Evolutionary conservation across 176 grass and related monocot genomes (phyloP), one percentile per base, ranked within the genome.

Genomic region (Avena sativa): DNA sequence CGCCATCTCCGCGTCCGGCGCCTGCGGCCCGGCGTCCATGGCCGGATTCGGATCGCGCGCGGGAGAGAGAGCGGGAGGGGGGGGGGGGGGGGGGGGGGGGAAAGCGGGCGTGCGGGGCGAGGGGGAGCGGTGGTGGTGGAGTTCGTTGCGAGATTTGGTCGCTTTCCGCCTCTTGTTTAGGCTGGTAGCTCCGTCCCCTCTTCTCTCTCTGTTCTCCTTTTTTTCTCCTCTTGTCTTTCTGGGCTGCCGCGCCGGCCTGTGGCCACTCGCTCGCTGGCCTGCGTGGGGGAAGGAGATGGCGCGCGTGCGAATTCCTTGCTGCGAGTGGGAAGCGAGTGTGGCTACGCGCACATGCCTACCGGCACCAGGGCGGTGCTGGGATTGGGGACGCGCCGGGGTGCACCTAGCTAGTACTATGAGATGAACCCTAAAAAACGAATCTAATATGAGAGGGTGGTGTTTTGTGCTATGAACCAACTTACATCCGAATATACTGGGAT

Each of bases 1-100:
- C 50, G 79, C 49, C 94, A 97, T 97, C 90, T 97, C 94, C 70
- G 92, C 55, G 81, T 97, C 94, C 65, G 94, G 82, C 72, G 83
- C 86, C 84, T 63, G 90, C 74, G 74, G 56, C 90, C 89, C 92
- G 73, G 72, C 86, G 64, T 94, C 92, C 92, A 92, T 97, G 11
- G 70, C 68, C 72, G 76, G 69, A 63, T 90, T 81, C 67, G 86
- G 86, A 88, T 80, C 86, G 60, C 71, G 44, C 20, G 70, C 20
- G 70, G 23, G 23, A 1, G 70, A 6, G 34, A 2, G 62, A 1
- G 28, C 28, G 28, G 28, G 28, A 28, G 28, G 28, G 8, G 15
- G 7, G 16, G 38, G 20, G 7, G 16, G 38, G 20, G 28, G 28
- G 28, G 1, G 28, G 28, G 8, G 15, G 7, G 16, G 38, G 20